phyloP scores from a whole-genome alignment of 139 green algal species.

The Picochlorum sp. region DNA sequence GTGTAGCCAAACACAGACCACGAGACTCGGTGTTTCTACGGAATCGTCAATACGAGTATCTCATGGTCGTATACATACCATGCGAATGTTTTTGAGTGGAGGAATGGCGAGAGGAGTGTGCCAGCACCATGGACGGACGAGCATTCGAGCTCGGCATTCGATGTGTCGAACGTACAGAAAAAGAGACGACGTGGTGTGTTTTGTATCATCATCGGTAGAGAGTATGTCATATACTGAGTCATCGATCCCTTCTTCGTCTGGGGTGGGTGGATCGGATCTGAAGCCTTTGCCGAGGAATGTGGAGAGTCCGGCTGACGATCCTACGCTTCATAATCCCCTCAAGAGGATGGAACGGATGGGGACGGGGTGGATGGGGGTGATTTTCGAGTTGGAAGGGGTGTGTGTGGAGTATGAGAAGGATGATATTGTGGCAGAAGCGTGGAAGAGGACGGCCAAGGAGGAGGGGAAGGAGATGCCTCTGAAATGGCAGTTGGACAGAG shows the following conservation, averaged over 20 bases:
- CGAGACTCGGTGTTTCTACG: too few species aligned
- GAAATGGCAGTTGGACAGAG: slow-evolving; percentile 51
- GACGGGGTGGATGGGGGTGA: slow-evolving; percentile 83
- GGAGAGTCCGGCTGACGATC: slow-evolving; percentile 10
- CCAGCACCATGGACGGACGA: too few species aligned
- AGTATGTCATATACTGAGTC: background rate
- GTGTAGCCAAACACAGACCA: too few species aligned
- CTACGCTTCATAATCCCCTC: slow-evolving; percentile 23
- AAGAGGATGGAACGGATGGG: slow-evolving; percentile 55
- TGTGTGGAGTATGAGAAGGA: slow-evolving; percentile 33
- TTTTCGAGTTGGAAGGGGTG: slow-evolving; percentile 83
- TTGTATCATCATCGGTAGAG: too few species aligned
- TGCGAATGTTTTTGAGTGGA: too few species aligned
- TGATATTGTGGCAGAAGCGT: slow-evolving; percentile 39
- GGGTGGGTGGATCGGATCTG: background rate
- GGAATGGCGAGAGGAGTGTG: too few species aligned
- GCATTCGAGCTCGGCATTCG: too few species aligned
- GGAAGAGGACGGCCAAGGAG: slow-evolving; percentile 71
- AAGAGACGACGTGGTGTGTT: too few species aligned
- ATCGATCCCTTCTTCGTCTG: background rate
- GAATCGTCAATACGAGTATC: too few species aligned
- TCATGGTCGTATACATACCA: too few species aligned
- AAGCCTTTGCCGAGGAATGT: slow-evolving; percentile 11
- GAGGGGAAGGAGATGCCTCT: slow-evolving; percentile 65
- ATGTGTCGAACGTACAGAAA: too few species aligned